phyloP scores from a whole-genome alignment of 768 basidiomycete genomes.

The Multifurca ochricompacta region DNA sequence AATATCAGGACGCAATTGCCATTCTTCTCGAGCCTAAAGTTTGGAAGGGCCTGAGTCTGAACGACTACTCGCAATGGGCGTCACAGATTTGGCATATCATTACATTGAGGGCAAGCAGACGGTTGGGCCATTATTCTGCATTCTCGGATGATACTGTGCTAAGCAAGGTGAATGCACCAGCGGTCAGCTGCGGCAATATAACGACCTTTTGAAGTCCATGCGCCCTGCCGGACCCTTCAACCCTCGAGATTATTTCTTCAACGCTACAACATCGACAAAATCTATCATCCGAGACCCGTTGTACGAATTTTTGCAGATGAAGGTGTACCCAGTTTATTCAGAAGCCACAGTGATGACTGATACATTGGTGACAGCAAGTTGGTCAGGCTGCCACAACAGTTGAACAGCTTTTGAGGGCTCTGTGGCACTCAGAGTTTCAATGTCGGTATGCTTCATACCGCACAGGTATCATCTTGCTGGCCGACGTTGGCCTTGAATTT shows the following conservation, averaged over 20 bases:
- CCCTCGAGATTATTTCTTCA: slow-evolving; percentile 49
- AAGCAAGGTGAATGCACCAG: slow-evolving; percentile 30
- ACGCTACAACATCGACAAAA: slow-evolving; percentile 28
- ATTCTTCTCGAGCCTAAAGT: slow-evolving; percentile 59
- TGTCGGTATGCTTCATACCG: slow-evolving; percentile 61
- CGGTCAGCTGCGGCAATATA: slow-evolving; percentile 56
- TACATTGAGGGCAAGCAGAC: slow-evolving; percentile 55
- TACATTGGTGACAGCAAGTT: slow-evolving; percentile 38
- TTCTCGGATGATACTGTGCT: neutral
- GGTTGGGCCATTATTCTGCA: slow-evolving; percentile 33
- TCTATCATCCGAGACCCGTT: slow-evolving; percentile 37
- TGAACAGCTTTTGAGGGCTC: slow-evolving; percentile 57
- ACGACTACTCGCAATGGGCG: slow-evolving; percentile 68
- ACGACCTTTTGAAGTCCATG: slow-evolving; percentile 55
- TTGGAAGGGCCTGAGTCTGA: slow-evolving; percentile 59
- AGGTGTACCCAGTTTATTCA: slow-evolving; percentile 25
- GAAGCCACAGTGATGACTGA: neutral
- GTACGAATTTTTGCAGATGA: slow-evolving; percentile 36
- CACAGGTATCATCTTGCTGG: slow-evolving; percentile 60
- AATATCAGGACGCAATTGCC: slow-evolving; percentile 52
- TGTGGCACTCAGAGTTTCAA: slow-evolving; percentile 79
- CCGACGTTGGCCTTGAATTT: slow-evolving; percentile 72
- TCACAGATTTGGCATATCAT: slow-evolving; percentile 73
- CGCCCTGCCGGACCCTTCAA: slow-evolving; percentile 50
- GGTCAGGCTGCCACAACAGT: slow-evolving; percentile 57